A percentile compares a stretch with the other conserved stretches of the same genome.
phyloP scores from a whole-genome alignment of 257 asterid species.

The Penstemon davidsonii region DNA sequence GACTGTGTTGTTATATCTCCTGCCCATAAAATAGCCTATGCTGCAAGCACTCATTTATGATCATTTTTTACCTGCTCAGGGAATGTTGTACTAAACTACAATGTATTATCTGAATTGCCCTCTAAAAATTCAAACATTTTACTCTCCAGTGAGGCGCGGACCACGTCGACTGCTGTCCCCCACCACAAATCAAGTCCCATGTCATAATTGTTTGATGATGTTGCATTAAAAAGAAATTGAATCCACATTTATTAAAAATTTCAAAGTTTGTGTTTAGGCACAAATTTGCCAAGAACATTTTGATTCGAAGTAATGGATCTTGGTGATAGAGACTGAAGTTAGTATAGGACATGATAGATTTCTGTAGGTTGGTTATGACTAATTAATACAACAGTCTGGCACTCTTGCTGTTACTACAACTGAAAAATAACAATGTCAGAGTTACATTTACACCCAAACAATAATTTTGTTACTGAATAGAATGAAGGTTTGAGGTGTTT shows the following conservation, averaged over 20 bases:
- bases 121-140: not conserved
- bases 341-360: conserved; percentile 1
- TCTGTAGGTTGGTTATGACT: not conserved
- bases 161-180: not conserved
- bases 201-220: no score
- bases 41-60: conserved; percentile 18
- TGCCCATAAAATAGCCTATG: conserved; percentile 17
- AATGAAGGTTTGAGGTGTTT: not conserved
- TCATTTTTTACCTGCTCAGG: conserved; percentile 22
- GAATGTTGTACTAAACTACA: conserved; percentile 13
- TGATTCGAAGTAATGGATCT: not conserved
- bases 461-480: not conserved
- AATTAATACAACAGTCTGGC: conserved; percentile 3
- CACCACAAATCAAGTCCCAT: no score
- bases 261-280: not conserved
- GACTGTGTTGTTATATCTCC: conserved; percentile 16
- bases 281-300: not conserved
- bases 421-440: not conserved
- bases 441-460: not conserved
- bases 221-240: no score
- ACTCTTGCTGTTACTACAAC: no score
- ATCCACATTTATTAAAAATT: not conserved
- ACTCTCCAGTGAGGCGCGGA: not conserved
- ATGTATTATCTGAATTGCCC: not conserved
- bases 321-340: conserved; percentile 6